phyloP scores from a whole-genome alignment of 306 rosid genomes.

The Carpinus fangiana region DNA sequence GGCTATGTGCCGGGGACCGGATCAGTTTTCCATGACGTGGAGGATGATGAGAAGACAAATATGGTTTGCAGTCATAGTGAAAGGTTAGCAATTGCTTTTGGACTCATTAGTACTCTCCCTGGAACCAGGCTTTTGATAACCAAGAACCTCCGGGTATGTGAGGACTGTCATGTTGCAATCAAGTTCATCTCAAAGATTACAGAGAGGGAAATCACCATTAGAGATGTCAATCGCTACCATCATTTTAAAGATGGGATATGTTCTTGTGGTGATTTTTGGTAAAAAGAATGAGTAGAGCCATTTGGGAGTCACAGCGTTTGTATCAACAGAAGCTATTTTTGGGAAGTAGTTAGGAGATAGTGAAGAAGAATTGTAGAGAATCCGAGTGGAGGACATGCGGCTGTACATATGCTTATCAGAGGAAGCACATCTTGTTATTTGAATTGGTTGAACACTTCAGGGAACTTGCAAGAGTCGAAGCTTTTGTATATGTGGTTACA shows the following conservation, averaged over 20 bases:
- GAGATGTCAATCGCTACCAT: slow-evolving; percentile 83
- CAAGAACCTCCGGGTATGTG: slow-evolving; percentile 70
- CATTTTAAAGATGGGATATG: slow-evolving; percentile 63
- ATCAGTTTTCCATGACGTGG: slow-evolving; percentile 79
- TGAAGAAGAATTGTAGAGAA: neutral
- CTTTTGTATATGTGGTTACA: too few species aligned
- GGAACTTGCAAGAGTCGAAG: neutral
- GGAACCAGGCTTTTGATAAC: slow-evolving; percentile 72
- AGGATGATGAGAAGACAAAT: slow-evolving; percentile 67
- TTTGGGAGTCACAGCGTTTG: neutral
- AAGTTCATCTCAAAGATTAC: slow-evolving; percentile 67
- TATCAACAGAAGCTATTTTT: neutral
- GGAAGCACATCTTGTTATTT: neutral
- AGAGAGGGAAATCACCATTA: slow-evolving; percentile 60
- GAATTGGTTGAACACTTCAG: neutral
- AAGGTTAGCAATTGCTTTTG: slow-evolving; percentile 81
- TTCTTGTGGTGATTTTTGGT: slow-evolving; percentile 73
- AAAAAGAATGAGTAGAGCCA: slow-evolving; percentile 10
- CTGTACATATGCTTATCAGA: too few species aligned
- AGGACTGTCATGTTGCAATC: slow-evolving; percentile 79
- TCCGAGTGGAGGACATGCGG: neutral
- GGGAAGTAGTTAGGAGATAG: slow-evolving; percentile 1
- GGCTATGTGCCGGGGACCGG: slow-evolving; percentile 68
- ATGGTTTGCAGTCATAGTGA: slow-evolving; percentile 78
- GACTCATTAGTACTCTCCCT: slow-evolving; percentile 61